Conservation (phyloP, 2,329 filamentous ascomycete genomes). For the Fonsecaea nubica region DNA sequence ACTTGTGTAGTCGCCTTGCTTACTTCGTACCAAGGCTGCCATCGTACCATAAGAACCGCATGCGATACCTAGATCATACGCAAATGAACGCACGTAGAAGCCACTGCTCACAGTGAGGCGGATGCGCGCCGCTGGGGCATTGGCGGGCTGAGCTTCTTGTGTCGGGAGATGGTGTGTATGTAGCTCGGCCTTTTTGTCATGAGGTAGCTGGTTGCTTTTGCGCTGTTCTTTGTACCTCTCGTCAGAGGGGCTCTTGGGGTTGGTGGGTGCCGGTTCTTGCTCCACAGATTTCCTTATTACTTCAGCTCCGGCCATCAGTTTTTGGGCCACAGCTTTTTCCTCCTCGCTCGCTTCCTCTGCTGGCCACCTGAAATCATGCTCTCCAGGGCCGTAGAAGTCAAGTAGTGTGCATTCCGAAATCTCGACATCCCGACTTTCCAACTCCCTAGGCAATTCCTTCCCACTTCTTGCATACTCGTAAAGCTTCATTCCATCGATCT, state of each 20-base stretch:
- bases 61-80: constrained; percentile 86
- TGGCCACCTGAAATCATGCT: constrained; percentile 80
- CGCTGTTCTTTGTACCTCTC: constrained; percentile 26
- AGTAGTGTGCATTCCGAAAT: constrained; percentile 78
- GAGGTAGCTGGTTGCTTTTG: constrained; percentile 33
- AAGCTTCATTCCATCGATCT: constrained; percentile 89
- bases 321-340: constrained; percentile 78
- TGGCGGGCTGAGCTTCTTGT: constrained; percentile 30
- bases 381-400: constrained; percentile 82
- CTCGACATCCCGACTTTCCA: constrained; percentile 79
- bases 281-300: constrained; percentile 24
- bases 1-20: constrained; percentile 75
- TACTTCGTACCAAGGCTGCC: constrained; percentile 78
- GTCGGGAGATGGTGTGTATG: constrained; percentile 38
- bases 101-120: constrained; percentile 93
- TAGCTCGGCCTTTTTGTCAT: constrained; percentile 38
- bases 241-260: constrained; percentile 24
- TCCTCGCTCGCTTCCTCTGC: constrained; percentile 75
- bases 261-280: constrained; percentile 5
- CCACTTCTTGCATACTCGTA: constrained; percentile 97
- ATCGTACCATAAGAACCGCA: constrained; percentile 84
- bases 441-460: constrained; percentile 81
- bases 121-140: constrained; percentile 76
- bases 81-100: constrained; percentile 94
- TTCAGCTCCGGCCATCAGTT: constrained; percentile 57